Evolutionary conservation across 768 basidiomycete genomes (phyloP).

Genomic region (Collybia mongolica): DNA sequence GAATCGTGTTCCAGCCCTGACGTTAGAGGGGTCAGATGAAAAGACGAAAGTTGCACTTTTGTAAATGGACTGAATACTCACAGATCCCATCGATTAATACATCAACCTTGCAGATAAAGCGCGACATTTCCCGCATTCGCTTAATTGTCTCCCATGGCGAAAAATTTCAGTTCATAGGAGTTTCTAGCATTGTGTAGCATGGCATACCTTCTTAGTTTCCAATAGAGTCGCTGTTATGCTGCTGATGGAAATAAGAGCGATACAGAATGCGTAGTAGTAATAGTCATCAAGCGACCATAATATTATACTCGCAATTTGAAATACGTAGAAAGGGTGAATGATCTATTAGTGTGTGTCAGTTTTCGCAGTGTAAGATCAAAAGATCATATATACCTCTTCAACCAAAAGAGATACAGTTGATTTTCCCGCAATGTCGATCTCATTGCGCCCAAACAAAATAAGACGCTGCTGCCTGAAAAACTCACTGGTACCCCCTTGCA

Average conservation of each 20-base stretch:
- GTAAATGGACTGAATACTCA: conserved; percentile 36
- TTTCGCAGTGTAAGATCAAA: not conserved
- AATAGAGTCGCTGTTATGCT: conserved; percentile 85
- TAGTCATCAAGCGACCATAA: conserved; percentile 96
- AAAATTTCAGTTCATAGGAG: not conserved
- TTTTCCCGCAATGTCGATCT: conserved; percentile 90
- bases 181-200: conserved; percentile 12
- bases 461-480: conserved; percentile 60
- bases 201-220: conserved; percentile 81
- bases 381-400: conserved; percentile 66
- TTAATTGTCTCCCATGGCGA: conserved; percentile 65
- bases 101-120: conserved; percentile 76
- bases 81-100: conserved; percentile 72
- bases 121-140: conserved; percentile 96
- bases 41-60: not conserved
- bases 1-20: conserved; percentile 76
- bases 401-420: conserved; percentile 73
- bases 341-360: conserved; percentile 39
- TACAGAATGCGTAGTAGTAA: conserved; percentile 97
- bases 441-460: conserved; percentile 78
- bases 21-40: conserved; percentile 1
- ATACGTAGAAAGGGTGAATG: conserved; percentile 97
- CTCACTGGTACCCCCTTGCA: conserved; percentile 64
- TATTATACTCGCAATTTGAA: conserved; percentile 93
- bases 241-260: conserved; percentile 83